These are phyloP conservation scores for Paramecium primaurelia DNA, from an alignment of 73 alveolate genomes.

Conservation along the genomic window DNA sequence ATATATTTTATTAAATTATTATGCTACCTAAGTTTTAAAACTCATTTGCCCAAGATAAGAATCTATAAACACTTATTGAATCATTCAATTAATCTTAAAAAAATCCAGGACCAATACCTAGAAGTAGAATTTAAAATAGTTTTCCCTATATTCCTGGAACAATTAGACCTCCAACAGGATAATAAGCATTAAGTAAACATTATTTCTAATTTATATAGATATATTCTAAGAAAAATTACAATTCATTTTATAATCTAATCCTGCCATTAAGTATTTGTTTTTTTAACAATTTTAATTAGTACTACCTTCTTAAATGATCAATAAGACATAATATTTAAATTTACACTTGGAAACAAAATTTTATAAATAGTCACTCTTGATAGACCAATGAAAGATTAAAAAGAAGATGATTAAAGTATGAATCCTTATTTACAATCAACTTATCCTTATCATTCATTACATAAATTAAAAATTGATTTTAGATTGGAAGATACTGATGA, in stretches of 20 bases:
- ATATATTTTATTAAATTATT: neutral
- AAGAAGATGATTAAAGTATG: neutral
- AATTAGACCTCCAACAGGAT: neutral
- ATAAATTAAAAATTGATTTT: neutral
- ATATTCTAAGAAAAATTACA: neutral
- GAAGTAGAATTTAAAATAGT: neutral
- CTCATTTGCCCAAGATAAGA: neutral
- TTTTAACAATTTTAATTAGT: neutral
- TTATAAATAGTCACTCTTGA: neutral
- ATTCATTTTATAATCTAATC: neutral
- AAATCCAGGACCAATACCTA: neutral
- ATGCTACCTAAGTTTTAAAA: neutral
- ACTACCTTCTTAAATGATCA: neutral
- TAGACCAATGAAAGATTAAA: neutral
- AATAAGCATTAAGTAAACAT: neutral
- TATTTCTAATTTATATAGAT: neutral
- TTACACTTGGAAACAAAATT: neutral
- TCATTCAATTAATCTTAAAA: neutral
- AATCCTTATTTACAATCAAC: neutral
- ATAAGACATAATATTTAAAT: neutral
- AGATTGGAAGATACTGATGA: slow-evolving; percentile 31
- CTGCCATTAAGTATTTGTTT: neutral
- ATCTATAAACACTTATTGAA: neutral
- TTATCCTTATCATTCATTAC: neutral
- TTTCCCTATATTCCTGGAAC: neutral